Evolutionary conservation across 1,284 basidiomycete genomes (phyloP), one percentile per base, ranked within the genome.

Genomic region (Rhodofomes roseus): DNA sequence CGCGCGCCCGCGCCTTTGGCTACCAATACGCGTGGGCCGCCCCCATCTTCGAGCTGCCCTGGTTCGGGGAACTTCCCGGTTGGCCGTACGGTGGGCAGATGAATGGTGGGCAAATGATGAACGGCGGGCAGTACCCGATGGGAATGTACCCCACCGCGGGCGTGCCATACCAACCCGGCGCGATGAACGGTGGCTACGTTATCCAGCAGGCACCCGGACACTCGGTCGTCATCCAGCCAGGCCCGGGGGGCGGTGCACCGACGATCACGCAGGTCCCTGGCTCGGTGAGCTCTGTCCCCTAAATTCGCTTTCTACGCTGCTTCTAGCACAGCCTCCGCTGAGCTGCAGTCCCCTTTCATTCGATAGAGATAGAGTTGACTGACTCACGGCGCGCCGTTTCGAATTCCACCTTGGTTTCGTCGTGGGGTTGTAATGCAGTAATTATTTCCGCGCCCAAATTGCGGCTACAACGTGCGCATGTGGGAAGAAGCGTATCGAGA

Each of bases 161-260:
- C 34, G 18, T 60, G 51, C 50, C 54, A 37, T 46, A 59, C 51
- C 54, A 57, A 44, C 43, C 56, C 36, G 63, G 37, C 22, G 56
- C 57, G 53, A 56, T 59, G 23, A 60, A 58, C 54, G 62, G 67
- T 58, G 70, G 70, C 36, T 70, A 74, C 64, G 71, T 74, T 55
- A 68, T 82, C 51, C 79, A 79, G 63, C 80, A 82, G 60, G 72
- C 74, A 57, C 82, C 83, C 58, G 87, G 88, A 18, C 81, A 85
- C 65, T 83, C 87, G n/a, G 76, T 89, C 62, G 76, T 90, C 56
- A 85, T 91, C 62, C 87, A 89, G 64, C 88, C 86, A 44, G 83
- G 84, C 56, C 63, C 79, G 55, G 81, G 83, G 63, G 88, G 89
- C 44, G 79, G 77, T 51, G 78, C 82, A 23, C 77, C 87, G 18